Evolutionary conservation across 495 filamentous ascomycete genomes (phyloP), one percentile per base, ranked within the genome.

Genomic region (Trichoderma asperelloides): DNA sequence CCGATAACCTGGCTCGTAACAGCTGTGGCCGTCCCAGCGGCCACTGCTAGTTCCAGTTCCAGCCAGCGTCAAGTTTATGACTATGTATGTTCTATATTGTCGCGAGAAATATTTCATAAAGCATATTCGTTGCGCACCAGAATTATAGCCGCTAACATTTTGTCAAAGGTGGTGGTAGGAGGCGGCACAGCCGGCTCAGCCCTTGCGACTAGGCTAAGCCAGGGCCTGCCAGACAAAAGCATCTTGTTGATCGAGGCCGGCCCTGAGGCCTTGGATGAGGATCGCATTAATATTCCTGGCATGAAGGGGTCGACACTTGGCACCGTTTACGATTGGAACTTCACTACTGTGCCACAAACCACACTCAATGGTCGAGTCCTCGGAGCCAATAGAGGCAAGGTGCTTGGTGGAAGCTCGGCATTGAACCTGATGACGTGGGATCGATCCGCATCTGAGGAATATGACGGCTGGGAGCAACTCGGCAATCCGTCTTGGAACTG

Each of bases 231-330:
- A 15, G 73, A 80, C 15, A 77, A 83, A 47, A 74, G 72, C 2
- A 77, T 88, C 60, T 76, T 88, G 9, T 73, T 88, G 12, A 76
- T 87, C 23, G 85, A 88, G 73, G 84, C 84, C 16, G 85, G 85
- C 1, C 75, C 73, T 9, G 76, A 76, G 0, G 78, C 75, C 2
- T 71, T 72, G 1, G 73, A 79, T 21, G 83, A 86, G 62, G 67
- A 68, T 37, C 76, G 80, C 55, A 82, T 86, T 64, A 82, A 80
- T 15, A 70, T 79, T 23, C 77, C 78, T 2, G 70, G 72, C 1
- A 72, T 75, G 16, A 82, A 79, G 51, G 78, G 73, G 0, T 67
- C 66, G 1, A 74, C 74, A 0, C 75, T 86, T 0, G 81, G 77
- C 0, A 80, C 79, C 0, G 70, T 74, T 2, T 81, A 84, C 63